Evolutionary conservation across 768 basidiomycete species (phyloP), one percentile per base, ranked within the genome.

Genomic region (Boletus fagicola): DNA sequence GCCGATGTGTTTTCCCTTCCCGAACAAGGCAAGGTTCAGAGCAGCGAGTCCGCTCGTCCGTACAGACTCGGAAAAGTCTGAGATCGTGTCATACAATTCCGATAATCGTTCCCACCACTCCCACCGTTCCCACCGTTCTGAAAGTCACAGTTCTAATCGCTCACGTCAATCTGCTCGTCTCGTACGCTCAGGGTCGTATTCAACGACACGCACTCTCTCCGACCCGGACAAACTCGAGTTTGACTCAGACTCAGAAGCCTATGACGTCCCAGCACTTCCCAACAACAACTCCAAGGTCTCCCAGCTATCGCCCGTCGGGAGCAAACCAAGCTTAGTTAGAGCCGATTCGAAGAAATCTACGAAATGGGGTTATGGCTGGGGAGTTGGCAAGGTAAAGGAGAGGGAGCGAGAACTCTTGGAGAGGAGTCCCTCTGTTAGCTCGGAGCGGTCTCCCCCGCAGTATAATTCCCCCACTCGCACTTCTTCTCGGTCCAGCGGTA

Each of bases 301-400:
- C 2, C 78, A 78, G 62, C 72, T 81, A 22, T 69, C 71, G 1
- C 78, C 64, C 24, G 53, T 48, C 38, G 42, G 26, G 16, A 51
- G 49, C 50, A 73, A 83, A 44, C 42, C 77, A 2, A 83, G 78
- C 63, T 80, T 85, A 5, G 79, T 82, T 72, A 61, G 72, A 40
- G 78, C 78, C 0, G 84, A 85, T 31, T 82, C 83, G 22, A 86
- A 83, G 70, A 82, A 79, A 59, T 79, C 79, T 4, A 70, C 74
- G 12, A 83, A 76, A 66, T 85, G 81, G 79, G 87, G 87, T n/a
- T 88, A 87, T 69, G 86, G 86, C 39, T 86, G 85, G 83, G 86
- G 86, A 0, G 51, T 82, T 39, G 86, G 86, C 44, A 84, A 77
- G 74, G 78, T 77, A 59, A 78, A 77, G 53, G 77, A 79, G 60